Percentiles rank a stretch among this genome's conserved stretches.
Evolutionary conservation across 768 basidiomycete genomes (phyloP).

Genomic region (Termitomyces sp.): DNA sequence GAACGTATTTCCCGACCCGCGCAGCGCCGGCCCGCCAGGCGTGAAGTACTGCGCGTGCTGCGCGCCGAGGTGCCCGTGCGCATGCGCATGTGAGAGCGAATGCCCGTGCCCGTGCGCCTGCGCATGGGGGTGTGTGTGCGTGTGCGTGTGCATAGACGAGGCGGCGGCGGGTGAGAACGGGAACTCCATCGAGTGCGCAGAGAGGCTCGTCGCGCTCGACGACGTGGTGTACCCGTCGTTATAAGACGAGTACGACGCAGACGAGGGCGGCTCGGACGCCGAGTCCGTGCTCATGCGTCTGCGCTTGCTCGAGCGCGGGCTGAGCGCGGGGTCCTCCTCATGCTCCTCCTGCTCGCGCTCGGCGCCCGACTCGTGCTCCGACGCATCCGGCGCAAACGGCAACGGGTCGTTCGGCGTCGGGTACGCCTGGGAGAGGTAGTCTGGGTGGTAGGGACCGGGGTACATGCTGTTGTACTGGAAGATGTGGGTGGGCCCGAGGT

Average conservation of each 20-base stretch:
- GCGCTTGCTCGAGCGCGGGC: slow-evolving; percentile 55
- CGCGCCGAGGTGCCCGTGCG: background rate
- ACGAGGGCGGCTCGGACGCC: slow-evolving; percentile 48
- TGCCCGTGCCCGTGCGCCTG: background rate
- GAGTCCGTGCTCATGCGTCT: slow-evolving; percentile 65
- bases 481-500: slow-evolving; percentile 17
- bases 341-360: background rate
- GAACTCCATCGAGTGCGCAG: slow-evolving; percentile 62
- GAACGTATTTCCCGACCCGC: slow-evolving; percentile 57
- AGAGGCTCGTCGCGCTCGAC: slow-evolving; percentile 37
- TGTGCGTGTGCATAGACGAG: slow-evolving; percentile 4
- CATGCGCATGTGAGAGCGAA: too few species aligned
- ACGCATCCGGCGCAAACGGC: slow-evolving; percentile 33
- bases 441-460: slow-evolving; percentile 74
- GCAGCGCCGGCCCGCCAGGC: slow-evolving; percentile 36
- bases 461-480: slow-evolving; percentile 34
- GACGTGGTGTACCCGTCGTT: slow-evolving; percentile 52
- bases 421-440: slow-evolving; percentile 55
- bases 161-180: slow-evolving; percentile 43
- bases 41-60: background rate
- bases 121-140: background rate
- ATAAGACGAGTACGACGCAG: slow-evolving; percentile 61
- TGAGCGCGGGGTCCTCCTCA: slow-evolving; percentile 24
- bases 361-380: background rate
- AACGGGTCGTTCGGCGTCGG: slow-evolving; percentile 42